Evolutionary conservation across 2,329 filamentous ascomycete species (phyloP).

Genomic region (Fusarium floridanum): DNA sequence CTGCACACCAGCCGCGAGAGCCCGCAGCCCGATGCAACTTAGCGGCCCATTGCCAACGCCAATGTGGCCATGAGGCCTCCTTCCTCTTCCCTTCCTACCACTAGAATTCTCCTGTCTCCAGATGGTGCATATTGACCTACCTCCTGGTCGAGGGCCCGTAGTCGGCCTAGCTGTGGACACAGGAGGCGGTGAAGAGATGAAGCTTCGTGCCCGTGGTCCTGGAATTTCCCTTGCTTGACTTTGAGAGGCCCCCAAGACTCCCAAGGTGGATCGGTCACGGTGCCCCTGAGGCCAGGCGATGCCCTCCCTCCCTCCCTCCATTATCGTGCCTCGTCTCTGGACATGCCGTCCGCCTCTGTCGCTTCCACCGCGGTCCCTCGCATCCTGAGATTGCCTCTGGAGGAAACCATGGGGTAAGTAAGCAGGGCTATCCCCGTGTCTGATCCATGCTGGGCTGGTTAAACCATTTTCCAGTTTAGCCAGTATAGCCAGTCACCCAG

Average conservation of each 20-base stretch:
- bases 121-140: conserved; percentile 41
- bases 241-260: conserved; percentile 30
- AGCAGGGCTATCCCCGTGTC: conserved; percentile 17
- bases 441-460: conserved; percentile 19
- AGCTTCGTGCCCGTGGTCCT: conserved; percentile 35
- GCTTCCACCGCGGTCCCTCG: conserved; percentile 21
- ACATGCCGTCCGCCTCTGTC: conserved; percentile 11
- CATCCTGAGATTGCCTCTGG: conserved; percentile 16
- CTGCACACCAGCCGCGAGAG: conserved; percentile 44
- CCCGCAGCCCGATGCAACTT: conserved; percentile 44
- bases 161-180: conserved; percentile 38
- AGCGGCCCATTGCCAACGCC: conserved; percentile 43
- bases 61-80: conserved; percentile 42
- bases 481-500: conserved; percentile 3
- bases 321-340: conserved; percentile 28
- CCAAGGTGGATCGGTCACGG: conserved; percentile 40
- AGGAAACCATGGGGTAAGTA: conserved; percentile 8
- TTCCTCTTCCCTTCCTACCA: conserved; percentile 39
- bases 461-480: conserved; percentile 10
- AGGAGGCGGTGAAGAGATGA: conserved; percentile 45
- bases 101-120: conserved; percentile 31
- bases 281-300: conserved; percentile 36
- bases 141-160: conserved; percentile 31
- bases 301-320: conserved; percentile 16
- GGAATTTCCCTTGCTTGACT: conserved; percentile 41